Evolutionary conservation across 164 flowering plant species (phyloP), one percentile per base, ranked within the genome.

Genomic region (Cinnamomum micranthum): DNA sequence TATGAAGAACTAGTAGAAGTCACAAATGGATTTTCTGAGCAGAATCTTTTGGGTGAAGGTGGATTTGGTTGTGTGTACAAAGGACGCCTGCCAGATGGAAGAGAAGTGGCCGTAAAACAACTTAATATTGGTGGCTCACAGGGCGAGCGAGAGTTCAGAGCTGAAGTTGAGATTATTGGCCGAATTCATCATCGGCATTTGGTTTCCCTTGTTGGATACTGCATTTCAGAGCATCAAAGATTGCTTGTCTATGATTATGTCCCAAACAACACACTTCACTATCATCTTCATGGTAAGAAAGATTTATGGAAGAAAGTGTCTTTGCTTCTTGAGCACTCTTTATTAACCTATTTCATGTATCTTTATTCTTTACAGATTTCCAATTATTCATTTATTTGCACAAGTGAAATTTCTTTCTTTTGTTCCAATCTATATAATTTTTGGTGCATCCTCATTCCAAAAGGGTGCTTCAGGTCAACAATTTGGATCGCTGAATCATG

Each of bases 181-280:
- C 90, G 94, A n/a, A 79, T 90, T 66, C 97, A 92, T 70, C 94
- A 92, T 71, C 87, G 96, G 14, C 93, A 92, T 85, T 82, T 92
- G 90, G 97, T 94, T 78, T 92, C 98, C n/a, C 86, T 94, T 15
- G 96, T 91, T 28, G 98, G 98, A 4, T 94, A 91, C 79, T 94
- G 98, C 87, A 87, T 92, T 64, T 83, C 85, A 33, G 93, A 89
- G 27, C 80, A 74, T 72, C 83, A 74, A 76, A 91, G 96, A 76
- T 79, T 94, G 85, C 97, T 93, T 50, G 85, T 93, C 23, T 93
- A 89, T 77, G 95, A 91, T 64, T 93, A 83, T 84, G 89, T 93
- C 23, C 88, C 98, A 10, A 92, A 94, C 78, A 84, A 91, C 69
- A 90, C 87, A 33, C 97, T 94, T 58, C 78, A 92, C 79, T 90